A percentile compares a stretch with the other conserved stretches of the same genome.
Evolutionary conservation across 2,329 filamentous ascomycete species (phyloP).

Genomic region (Fusarium lyarnte): DNA sequence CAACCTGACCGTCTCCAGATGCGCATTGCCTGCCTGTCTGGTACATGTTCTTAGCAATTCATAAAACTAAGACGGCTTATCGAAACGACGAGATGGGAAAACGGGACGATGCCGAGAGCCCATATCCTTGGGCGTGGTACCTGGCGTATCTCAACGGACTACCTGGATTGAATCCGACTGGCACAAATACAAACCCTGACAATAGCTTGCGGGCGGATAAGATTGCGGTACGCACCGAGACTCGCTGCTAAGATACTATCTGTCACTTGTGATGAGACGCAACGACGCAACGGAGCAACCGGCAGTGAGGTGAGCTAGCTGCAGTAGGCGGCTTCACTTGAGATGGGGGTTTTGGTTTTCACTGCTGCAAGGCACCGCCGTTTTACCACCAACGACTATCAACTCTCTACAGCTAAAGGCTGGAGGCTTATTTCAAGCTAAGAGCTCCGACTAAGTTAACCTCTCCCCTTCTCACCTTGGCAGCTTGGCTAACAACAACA

Average conservation of each 20-base stretch:
- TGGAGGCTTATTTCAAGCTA: neutral
- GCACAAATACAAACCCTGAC: neutral
- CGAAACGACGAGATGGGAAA: neutral
- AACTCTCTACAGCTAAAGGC: neutral
- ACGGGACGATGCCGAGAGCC: neutral
- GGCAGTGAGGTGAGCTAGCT: conserved; percentile 16
- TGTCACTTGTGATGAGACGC: neutral
- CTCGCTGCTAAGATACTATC: neutral
- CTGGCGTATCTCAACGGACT: neutral
- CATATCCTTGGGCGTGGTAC: conserved; percentile 16
- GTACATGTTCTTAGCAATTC: neutral
- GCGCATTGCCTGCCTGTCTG: conserved; percentile 9
- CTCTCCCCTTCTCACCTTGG: neutral
- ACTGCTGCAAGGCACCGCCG: conserved; percentile 33
- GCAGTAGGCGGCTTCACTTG: conserved; percentile 13
- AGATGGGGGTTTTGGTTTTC: conserved; percentile 20
- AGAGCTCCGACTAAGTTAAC: neutral
- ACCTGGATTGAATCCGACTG: conserved; percentile 11
- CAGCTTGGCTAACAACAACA: neutral
- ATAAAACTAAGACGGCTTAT: neutral
- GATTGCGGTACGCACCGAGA: neutral
- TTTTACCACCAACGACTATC: conserved; percentile 2
- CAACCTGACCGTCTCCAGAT: conserved; percentile 14
- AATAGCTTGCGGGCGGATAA: conserved; percentile 9
- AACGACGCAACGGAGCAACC: conserved; percentile 22